Percentiles rank a stretch among this genome's conserved stretches.
These are phyloP conservation scores for Onygenales sp. DNA, from an alignment of 2,329 filamentous ascomycete species.

Conservation along the genomic window DNA sequence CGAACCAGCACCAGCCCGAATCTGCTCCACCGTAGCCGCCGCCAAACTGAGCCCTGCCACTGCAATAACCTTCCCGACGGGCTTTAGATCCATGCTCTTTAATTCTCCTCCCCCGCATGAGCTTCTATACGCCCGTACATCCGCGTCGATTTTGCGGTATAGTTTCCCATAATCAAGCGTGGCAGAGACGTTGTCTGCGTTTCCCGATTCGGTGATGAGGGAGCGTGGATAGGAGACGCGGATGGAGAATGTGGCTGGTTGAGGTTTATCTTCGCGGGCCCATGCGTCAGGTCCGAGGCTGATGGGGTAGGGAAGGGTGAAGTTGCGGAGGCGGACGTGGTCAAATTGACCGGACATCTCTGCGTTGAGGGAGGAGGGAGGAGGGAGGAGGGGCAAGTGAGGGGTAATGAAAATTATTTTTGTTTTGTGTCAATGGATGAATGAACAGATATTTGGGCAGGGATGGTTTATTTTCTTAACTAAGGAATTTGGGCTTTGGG, in stretches of 20 bases:
- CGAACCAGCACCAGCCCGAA: neutral
- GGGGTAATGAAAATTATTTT: too few relatives aligned
- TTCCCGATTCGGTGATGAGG: conserved; percentile 27
- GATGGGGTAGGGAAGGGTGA: conserved; percentile 34
- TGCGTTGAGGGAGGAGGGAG: neutral
- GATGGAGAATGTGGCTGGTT: conserved; percentile 35
- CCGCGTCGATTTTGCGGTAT: conserved; percentile 31
- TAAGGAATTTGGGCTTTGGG: too few relatives aligned
- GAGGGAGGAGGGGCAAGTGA: neutral
- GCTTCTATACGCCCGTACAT: conserved; percentile 13
- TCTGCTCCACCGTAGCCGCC: conserved; percentile 14
- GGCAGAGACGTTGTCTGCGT: conserved; percentile 34
- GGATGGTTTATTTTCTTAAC: too few relatives aligned
- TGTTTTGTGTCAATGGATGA: too few relatives aligned
- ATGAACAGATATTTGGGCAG: too few relatives aligned
- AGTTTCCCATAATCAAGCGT: conserved; percentile 41
- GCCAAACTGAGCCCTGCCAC: neutral
- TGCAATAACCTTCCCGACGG: neutral
- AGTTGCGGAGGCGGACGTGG: conserved; percentile 32
- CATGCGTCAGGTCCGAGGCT: conserved; percentile 37
- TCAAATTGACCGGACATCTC: neutral
- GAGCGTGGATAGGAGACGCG: conserved; percentile 33
- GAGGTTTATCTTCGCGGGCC: conserved; percentile 35
- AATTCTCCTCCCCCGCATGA: neutral
- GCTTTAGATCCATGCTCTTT: neutral